Evolutionary conservation across 345 rosid species (phyloP).

Genomic region (Eucalyptus tenuipes): DNA sequence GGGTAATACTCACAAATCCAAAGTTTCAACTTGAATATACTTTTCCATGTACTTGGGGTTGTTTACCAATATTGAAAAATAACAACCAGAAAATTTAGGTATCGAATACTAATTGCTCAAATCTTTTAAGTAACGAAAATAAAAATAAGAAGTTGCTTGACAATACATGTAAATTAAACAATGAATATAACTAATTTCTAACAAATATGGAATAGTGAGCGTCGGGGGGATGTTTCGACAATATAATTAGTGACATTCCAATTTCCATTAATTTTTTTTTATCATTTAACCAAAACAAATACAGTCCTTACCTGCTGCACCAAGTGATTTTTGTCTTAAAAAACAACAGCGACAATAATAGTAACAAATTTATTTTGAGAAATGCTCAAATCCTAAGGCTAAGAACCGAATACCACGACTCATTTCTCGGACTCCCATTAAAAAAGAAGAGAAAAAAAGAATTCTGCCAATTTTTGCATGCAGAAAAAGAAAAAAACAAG

Average conservation of each 20-base stretch:
- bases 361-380: neutral
- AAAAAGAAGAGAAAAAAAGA: neutral
- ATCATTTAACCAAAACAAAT: neutral
- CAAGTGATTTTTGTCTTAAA: neutral
- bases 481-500: neutral
- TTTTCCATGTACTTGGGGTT: neutral
- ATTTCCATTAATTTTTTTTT: neutral
- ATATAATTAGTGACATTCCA: neutral
- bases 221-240: neutral
- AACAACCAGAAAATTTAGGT: neutral
- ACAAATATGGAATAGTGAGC: neutral
- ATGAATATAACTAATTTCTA: neutral
- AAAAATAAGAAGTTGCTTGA: neutral
- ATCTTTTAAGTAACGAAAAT: neutral
- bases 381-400: neutral
- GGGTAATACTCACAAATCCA: neutral
- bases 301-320: neutral
- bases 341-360: neutral
- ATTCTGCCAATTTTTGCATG: neutral
- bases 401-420: neutral
- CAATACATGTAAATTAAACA: neutral
- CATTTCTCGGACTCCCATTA: neutral
- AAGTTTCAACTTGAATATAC: neutral
- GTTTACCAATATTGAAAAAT: neutral
- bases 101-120: neutral